Evolutionary conservation across 83 land plant species (phyloP).

Genomic region (Thuja plicata): DNA sequence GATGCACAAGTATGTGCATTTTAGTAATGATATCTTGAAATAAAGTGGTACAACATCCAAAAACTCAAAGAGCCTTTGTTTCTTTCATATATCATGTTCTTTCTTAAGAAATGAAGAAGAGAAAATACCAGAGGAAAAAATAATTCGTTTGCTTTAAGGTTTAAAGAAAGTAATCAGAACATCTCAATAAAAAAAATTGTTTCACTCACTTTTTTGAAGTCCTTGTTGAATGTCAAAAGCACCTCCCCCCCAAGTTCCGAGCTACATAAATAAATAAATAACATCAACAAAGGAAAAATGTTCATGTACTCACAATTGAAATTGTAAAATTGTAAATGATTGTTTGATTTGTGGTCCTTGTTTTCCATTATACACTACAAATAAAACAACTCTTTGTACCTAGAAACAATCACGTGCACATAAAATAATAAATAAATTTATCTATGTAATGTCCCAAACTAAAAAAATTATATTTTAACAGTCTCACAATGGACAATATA

Average conservation of each 20-base stretch:
- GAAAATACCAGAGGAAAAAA: background rate
- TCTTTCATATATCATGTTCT: background rate
- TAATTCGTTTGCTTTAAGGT: background rate
- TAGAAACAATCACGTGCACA: background rate
- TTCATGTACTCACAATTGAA: background rate
- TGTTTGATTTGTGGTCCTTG: background rate
- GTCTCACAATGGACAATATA: too few relatives aligned
- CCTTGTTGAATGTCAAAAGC: conserved; percentile 32
- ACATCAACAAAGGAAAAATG: conserved; percentile 1
- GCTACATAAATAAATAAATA: conserved; percentile 16
- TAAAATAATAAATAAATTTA: background rate
- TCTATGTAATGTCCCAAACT: background rate
- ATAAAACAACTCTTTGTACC: background rate
- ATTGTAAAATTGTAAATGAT: background rate
- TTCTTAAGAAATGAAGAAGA: background rate
- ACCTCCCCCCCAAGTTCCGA: conserved; percentile 27
- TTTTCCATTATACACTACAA: background rate
- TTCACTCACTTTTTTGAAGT: conserved; percentile 24
- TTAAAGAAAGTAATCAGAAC: background rate
- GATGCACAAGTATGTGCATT: background rate
- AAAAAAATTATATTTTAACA: too few relatives aligned
- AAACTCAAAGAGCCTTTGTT: background rate
- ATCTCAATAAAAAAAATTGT: background rate
- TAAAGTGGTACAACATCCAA: background rate
- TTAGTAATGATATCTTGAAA: background rate